These are phyloP conservation scores for Euryodendron excelsum DNA, from an alignment of 148 eudicot genomes.

Conservation along the genomic window DNA sequence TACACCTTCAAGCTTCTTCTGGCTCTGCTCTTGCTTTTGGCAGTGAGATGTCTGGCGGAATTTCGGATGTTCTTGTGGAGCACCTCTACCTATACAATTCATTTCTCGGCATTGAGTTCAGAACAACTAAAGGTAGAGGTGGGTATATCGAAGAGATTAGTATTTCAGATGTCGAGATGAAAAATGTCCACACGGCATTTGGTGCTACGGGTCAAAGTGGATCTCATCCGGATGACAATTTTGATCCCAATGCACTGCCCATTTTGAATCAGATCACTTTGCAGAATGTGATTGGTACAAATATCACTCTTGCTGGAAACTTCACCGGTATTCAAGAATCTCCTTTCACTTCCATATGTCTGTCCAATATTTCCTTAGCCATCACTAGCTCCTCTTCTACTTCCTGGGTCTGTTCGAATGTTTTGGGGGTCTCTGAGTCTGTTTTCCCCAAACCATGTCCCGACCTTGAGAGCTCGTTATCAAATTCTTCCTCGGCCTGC, in stretches of 20 bases:
- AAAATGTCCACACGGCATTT: constrained; percentile 37
- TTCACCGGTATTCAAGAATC: constrained; percentile 43
- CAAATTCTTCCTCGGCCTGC: constrained; percentile 14
- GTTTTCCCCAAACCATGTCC: constrained; percentile 51
- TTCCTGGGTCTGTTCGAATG: constrained; percentile 50
- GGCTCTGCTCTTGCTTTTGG: constrained; percentile 54
- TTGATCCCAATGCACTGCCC: constrained; percentile 37
- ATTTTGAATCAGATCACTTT: constrained; percentile 33
- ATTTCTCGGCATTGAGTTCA: constrained; percentile 37
- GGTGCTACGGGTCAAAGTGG: constrained; percentile 40
- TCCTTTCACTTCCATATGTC: constrained; percentile 34
- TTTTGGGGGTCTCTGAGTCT: constrained; percentile 33
- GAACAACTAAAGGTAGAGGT: constrained; percentile 48
- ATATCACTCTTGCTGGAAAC: constrained; percentile 40
- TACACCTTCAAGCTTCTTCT: constrained; percentile 39
- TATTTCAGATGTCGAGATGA: constrained; percentile 28
- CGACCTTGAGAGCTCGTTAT: constrained; percentile 29
- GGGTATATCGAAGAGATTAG: constrained; percentile 40
- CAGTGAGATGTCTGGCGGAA: constrained; percentile 60
- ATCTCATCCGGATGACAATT: constrained; percentile 45
- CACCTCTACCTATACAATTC: constrained; percentile 33
- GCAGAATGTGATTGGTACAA: constrained; percentile 30
- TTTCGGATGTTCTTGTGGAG: constrained; percentile 35
- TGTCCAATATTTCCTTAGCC: constrained; percentile 36
- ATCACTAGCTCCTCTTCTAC: constrained; percentile 24